A percentile compares a stretch with the other conserved stretches of the same genome.
phyloP scores from a whole-genome alignment of 305 asterid species.

The Fraxinus albicans region DNA sequence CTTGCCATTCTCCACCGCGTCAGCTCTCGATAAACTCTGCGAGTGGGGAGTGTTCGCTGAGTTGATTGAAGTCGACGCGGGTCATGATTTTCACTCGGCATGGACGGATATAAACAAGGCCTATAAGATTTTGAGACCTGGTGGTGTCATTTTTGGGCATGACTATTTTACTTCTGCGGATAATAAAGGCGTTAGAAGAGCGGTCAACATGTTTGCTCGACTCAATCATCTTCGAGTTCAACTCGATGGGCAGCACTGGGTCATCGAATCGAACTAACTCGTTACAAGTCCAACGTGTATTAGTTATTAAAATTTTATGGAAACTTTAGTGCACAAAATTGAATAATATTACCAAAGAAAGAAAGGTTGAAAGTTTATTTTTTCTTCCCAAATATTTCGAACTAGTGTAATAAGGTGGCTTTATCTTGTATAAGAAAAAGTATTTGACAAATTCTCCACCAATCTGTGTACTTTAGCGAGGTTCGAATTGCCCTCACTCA shows the following conservation, averaged over 20 bases:
- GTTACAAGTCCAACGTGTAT: neutral
- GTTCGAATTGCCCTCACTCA: neutral
- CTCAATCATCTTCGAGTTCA: constrained; percentile 30
- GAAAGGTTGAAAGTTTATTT: neutral
- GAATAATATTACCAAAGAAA: neutral
- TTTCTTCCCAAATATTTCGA: neutral
- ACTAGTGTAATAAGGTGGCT: too few relatives aligned
- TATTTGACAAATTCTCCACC: too few relatives aligned
- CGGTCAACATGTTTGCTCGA: constrained; percentile 47
- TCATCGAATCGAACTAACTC: constrained; percentile 10
- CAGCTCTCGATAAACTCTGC: constrained; percentile 45
- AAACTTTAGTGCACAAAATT: neutral
- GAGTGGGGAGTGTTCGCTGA: constrained; percentile 55
- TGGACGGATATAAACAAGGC: constrained; percentile 56
- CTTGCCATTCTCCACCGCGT: constrained; percentile 46
- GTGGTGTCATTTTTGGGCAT: constrained; percentile 52
- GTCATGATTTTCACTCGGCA: constrained; percentile 57
- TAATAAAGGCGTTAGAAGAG: constrained; percentile 47
- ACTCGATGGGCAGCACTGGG: constrained; percentile 57
- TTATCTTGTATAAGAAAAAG: too few relatives aligned
- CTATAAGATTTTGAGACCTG: constrained; percentile 38
- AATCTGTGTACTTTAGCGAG: neutral
- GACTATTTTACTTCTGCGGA: constrained; percentile 40
- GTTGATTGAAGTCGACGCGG: constrained; percentile 54
- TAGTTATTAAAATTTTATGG: neutral